A percentile compares a stretch with the other conserved stretches of the same genome.
Conservation (phyloP, 768 basidiomycete species). For the Trametes maxima region DNA sequence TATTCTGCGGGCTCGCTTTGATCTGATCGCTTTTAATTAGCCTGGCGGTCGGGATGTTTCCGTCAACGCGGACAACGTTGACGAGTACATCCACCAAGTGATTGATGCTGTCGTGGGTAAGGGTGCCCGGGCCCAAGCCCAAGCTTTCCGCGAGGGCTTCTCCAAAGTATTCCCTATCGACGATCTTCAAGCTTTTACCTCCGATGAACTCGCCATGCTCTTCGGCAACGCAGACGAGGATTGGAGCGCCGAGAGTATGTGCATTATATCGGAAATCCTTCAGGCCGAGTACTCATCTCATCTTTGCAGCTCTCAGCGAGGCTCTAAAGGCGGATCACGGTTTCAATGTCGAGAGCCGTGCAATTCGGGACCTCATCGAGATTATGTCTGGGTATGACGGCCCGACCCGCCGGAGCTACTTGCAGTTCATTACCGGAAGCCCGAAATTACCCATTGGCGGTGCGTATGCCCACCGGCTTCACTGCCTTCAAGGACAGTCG, state of each 20-base stretch:
- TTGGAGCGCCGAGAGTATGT: constrained; percentile 89
- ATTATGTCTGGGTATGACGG: constrained; percentile 82
- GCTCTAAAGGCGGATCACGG: constrained; percentile 97
- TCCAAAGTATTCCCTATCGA: constrained; percentile 94
- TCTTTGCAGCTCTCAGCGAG: constrained; percentile 72
- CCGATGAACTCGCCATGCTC: constrained; percentile 93
- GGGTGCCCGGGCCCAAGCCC: constrained; percentile 76
- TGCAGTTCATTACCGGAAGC: constrained; percentile 98
- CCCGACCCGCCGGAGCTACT: constrained; percentile 76
- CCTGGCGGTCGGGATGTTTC: constrained; percentile 75
- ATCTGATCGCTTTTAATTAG: constrained; percentile 40
- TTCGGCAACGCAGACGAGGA: constrained; percentile 98
- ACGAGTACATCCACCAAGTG: constrained; percentile 87
- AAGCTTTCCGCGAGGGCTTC: constrained; percentile 93
- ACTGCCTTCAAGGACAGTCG: not conserved
- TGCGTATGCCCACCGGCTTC: constrained; percentile 39
- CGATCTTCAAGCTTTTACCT: constrained; percentile 89
- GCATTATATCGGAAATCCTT: not conserved
- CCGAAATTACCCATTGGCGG: constrained; percentile 96
- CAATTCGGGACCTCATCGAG: constrained; percentile 85
- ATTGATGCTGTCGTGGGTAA: constrained; percentile 86
- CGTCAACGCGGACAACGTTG: constrained; percentile 86
- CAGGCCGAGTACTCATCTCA: constrained; percentile 10
- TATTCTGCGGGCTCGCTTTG: not conserved
- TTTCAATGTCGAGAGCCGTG: constrained; percentile 92